These are phyloP conservation scores for Volvox reticuliferus DNA, from an alignment of 139 green algal species.

Conservation along the genomic window DNA sequence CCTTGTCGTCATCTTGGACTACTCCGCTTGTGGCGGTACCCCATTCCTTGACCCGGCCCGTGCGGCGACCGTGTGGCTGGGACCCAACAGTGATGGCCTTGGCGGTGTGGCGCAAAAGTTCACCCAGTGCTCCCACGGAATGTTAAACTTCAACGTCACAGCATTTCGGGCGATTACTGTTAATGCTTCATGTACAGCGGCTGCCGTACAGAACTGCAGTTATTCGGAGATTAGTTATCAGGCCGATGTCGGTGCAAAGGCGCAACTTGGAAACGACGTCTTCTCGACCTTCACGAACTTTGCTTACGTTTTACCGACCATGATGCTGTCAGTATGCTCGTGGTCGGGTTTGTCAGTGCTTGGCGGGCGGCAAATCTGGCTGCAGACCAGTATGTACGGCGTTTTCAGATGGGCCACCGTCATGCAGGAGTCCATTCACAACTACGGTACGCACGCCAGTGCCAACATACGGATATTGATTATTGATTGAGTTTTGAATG, in stretches of 20 bases:
- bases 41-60: not conserved
- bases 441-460: constrained; percentile 25
- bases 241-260: not conserved
- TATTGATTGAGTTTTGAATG: no score
- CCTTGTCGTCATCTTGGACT: constrained; percentile 6
- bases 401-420: constrained; percentile 11
- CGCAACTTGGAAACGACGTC: not conserved
- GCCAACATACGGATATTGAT: no score
- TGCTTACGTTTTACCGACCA: constrained; percentile 9
- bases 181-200: not conserved
- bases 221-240: no score
- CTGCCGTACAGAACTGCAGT: not conserved
- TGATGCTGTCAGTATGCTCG: not conserved
- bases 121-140: constrained; percentile 21
- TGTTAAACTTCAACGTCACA: not conserved
- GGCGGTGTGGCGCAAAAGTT: not conserved
- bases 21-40: not conserved
- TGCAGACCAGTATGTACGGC: constrained; percentile 12
- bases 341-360: constrained; percentile 26
- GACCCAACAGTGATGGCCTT: not conserved
- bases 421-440: constrained; percentile 42
- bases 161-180: not conserved
- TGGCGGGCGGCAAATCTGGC: constrained; percentile 29
- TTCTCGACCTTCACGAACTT: constrained; percentile 1
- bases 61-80: not conserved